Evolutionary conservation across 345 rosid species (phyloP), one percentile per base, ranked within the genome.

Genomic region (Fremontodendron californicum): DNA sequence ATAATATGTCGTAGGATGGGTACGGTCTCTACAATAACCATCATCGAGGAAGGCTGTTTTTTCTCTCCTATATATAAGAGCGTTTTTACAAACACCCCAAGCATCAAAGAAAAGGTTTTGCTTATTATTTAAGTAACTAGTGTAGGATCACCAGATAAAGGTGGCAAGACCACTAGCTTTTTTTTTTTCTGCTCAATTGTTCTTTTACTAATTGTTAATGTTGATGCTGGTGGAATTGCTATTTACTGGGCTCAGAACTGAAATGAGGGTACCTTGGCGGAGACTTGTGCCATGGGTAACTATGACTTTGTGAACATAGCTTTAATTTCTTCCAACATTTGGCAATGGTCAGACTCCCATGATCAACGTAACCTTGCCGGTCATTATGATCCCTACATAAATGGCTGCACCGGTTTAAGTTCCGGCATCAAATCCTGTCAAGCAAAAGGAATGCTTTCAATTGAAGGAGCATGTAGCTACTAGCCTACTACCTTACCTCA

Each of bases 331-430:
- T 39, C 19, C 49, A 6, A 45, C 25, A 2, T 84, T 81, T 55
- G 86, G 82, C 35, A 58, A 71, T 6, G 82, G 80, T 33, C 63
- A 18, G 64, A 21, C 67, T 21, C 86, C 84, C 11, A 48, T 63
- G 69, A 48, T 83, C 49, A 78, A 83, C 80, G n/a, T n/a, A n/a
- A n/a, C n/a, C 80, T 79, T 0, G 82, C 79, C 2, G 69, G 77
- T 54, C 82, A 75, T 29, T 82, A 82, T 21, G 57, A 78, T 46
- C 75, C 52, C 15, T 29, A 11, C 29, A 68, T 9, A 9, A 68
- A 68, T 21, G 79, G 74, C 11, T 82, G 85, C 78, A 62, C 69
- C 1, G 7, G 45, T 6, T 43, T 78, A 42, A 75, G 82, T 69
- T 43, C 74, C 0, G 77, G 46, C 45, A 60, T 83, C 75, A 79